phyloP scores from a whole-genome alignment of 257 asterid genomes.

The Voacanga thouarsii region DNA sequence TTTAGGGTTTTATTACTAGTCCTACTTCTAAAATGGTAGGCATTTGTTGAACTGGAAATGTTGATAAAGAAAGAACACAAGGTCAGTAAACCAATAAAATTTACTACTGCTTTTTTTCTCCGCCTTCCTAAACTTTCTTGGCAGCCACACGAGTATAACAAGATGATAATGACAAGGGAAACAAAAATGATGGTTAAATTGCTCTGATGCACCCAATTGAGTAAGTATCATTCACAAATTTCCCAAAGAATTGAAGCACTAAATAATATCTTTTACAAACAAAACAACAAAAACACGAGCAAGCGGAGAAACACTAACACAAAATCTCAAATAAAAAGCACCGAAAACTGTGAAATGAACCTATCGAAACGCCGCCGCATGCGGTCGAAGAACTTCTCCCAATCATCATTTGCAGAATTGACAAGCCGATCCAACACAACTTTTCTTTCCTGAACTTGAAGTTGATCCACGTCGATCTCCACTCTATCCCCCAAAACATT shows the following conservation, averaged over 20 bases:
- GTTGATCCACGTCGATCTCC: slow-evolving; percentile 68
- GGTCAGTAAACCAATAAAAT: background rate
- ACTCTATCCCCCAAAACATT: slow-evolving; percentile 64
- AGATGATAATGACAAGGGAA: background rate
- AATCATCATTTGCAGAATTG: slow-evolving; percentile 64
- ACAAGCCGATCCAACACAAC: slow-evolving; percentile 70
- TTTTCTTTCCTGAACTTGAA: slow-evolving; percentile 53
- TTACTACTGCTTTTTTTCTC: background rate
- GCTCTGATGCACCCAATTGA: background rate
- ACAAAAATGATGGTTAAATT: background rate
- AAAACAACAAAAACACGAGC: background rate
- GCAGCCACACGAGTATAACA: background rate
- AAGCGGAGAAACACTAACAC: background rate
- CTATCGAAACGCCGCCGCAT: slow-evolving; percentile 83
- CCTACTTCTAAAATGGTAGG: background rate
- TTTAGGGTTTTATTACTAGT: too few species aligned
- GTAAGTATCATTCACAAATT: background rate
- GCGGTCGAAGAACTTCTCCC: slow-evolving; percentile 79
- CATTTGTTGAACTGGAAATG: background rate
- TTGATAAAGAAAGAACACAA: background rate
- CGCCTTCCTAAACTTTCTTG: background rate
- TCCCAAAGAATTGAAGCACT: background rate
- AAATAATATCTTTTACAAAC: background rate
- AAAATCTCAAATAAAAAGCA: background rate
- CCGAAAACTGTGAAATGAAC: slow-evolving; percentile 11